Conservation (phyloP, 2,329 filamentous ascomycete genomes). For the Rhynchosporium graminicola region DNA sequence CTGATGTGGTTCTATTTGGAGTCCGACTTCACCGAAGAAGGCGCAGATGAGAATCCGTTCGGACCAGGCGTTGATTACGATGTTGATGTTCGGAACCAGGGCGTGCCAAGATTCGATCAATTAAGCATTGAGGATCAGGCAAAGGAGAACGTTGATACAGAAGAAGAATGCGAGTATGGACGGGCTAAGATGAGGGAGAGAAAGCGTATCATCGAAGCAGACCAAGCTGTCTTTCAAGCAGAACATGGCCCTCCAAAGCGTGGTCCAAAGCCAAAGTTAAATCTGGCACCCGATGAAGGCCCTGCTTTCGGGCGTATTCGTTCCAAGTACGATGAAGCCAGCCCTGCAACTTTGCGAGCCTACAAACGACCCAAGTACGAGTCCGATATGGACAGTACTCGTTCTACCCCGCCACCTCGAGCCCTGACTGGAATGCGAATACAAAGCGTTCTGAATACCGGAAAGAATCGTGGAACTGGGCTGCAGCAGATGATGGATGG, state of each 20-base stretch:
- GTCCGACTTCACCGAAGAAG: conserved; percentile 88
- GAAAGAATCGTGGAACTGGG: conserved; percentile 48
- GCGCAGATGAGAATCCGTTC: conserved; percentile 88
- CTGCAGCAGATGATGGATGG: conserved; percentile 63
- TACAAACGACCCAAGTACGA: conserved; percentile 65
- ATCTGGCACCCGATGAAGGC: conserved; percentile 47
- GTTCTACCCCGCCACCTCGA: conserved; percentile 53
- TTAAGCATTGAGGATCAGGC: conserved; percentile 66
- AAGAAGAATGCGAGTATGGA: conserved; percentile 69
- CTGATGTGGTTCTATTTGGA: conserved; percentile 99
- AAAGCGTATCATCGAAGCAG: conserved; percentile 72
- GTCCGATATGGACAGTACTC: conserved; percentile 54
- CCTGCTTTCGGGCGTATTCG: conserved; percentile 59
- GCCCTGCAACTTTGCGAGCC: conserved; percentile 53
- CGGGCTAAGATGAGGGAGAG: conserved; percentile 72
- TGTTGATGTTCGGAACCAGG: conserved; percentile 65
- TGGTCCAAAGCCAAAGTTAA: conserved; percentile 44
- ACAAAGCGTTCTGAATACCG: conserved; percentile 33
- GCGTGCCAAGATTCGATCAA: conserved; percentile 65
- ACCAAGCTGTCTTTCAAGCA: conserved; percentile 54
- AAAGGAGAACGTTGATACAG: conserved; percentile 73
- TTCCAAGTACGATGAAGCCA: conserved; percentile 54
- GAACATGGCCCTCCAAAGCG: conserved; percentile 56
- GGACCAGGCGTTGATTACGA: conserved; percentile 69
- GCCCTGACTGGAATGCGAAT: conserved; percentile 39